These are phyloP conservation scores for Cercophora samala DNA, from an alignment of 495 filamentous ascomycete genomes.

Conservation along the genomic window DNA sequence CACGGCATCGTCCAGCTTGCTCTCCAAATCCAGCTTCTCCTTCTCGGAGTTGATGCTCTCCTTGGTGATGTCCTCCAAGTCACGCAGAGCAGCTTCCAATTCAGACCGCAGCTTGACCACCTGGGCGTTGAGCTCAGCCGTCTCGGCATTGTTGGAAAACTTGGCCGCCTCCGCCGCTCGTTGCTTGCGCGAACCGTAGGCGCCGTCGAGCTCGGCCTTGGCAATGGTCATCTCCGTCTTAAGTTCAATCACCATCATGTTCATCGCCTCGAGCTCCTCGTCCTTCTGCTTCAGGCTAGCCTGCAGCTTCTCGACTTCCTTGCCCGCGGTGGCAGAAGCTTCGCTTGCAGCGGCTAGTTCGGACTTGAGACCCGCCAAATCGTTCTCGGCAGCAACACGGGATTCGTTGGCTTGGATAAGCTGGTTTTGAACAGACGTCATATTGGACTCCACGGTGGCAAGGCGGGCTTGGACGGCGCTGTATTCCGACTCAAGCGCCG, in stretches of 20 bases:
- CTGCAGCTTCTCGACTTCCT: constrained; percentile 28
- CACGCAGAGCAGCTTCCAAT: constrained; percentile 73
- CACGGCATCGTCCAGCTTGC: constrained; percentile 46
- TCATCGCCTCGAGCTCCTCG: constrained; percentile 68
- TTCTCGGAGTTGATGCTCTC: constrained; percentile 83
- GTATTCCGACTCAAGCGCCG: constrained; percentile 44
- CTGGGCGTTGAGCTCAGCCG: constrained; percentile 60
- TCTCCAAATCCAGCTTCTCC: constrained; percentile 72
- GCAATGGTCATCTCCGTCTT: constrained; percentile 90
- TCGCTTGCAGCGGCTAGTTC: constrained; percentile 7
- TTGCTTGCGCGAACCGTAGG: constrained; percentile 75
- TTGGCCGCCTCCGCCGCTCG: constrained; percentile 72
- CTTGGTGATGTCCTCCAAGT: constrained; percentile 84
- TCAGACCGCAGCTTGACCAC: constrained; percentile 70
- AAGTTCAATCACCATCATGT: constrained; percentile 76
- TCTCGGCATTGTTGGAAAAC: constrained; percentile 62
- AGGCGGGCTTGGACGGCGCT: constrained; percentile 44
- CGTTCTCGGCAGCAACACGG: constrained; percentile 30
- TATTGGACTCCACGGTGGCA: constrained; percentile 22
- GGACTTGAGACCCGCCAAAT: constrained; percentile 26
- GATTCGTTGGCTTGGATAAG: constrained; percentile 15
- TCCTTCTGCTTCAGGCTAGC: constrained; percentile 51
- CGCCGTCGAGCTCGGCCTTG: constrained; percentile 90
- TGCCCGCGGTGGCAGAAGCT: constrained; percentile 28
- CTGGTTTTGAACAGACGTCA: constrained; percentile 18